Base-by-base conservation (phyloP, 306 rosid genomes). In the Vigna mungo region DNA sequence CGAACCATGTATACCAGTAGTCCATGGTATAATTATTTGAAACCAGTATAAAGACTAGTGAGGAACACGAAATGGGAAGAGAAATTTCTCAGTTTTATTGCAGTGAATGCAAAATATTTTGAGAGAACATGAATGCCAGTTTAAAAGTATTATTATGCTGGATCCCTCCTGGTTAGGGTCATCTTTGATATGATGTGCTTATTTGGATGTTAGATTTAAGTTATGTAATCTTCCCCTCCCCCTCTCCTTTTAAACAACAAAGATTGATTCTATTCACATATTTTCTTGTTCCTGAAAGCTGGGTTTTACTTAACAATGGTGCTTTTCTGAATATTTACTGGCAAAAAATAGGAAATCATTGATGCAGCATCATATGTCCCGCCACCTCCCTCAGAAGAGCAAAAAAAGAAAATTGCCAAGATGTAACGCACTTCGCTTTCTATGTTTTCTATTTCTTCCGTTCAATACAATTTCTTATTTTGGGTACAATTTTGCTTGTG, bases 321-420 rank as follows among this genome's bases (percentile, higher is more conserved):
- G 32, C 25, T 56, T 74, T 75, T 55, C 34, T 74, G 39, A 67
- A 61, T 81, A 10, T 63, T 51, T 55, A 27, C 30, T 71, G 62
- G 70, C 51, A 37, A 80, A 83, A 81, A 85, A 71, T 56, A 94
- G 97, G 93, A 88, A 78, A 94, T 94, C 71, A 94, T 92, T 75
- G 95, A 94, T 81, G 97, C 98, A 60, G 97, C 98, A 68, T 81
- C 95, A 9, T 92, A 94, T 84, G 96, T 94, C 67, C 98, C 97
- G 23, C 98, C 98, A 46, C 98, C 97, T 81, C 97, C 98, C 77
- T 90, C 98, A 12, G 97, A 89, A 81, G 98, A 90, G 79, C 97
- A 92, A 84, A 94, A 94, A 91, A 94, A 92, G 91, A 94, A 92
- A 86, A 89, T 94, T 41, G 93, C 90, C 4, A 92, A 94, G 87